Evolutionary conservation across 1,284 basidiomycete species (phyloP), one percentile per base, ranked within the genome.

Genomic region (Agroathelia rolfsii): DNA sequence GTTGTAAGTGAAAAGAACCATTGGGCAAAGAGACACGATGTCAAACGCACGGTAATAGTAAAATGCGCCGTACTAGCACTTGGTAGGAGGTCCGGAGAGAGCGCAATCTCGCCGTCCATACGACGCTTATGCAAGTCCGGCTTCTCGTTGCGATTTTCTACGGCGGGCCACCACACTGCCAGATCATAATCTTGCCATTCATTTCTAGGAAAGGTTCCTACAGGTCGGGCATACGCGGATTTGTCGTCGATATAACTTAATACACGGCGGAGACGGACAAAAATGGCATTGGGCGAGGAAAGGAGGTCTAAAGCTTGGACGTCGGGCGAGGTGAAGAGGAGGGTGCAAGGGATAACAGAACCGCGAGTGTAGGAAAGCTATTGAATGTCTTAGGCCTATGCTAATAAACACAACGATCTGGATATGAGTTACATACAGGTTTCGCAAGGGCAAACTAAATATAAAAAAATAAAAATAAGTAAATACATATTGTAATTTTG

Each of bases 341-440:
- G 39, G 39, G 54, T 58, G 37, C 61, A 62, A 27, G 69, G 67
- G 25, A 72, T 48, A 13, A 60, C 56, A 16, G 58, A 61, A 21
- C 69, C 69, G 38, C 68, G 58, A 14, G 67, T 60, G 40, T 67
- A 70, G 25, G 55, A 62, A 21, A 68, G 49, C 67, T 69, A 34
- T 15, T 5, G 18, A n/a, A 29, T 15, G 19, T 32, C 12, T 9
- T 32, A 18, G 24, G 29, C 11, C 11, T 15, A 35, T 12, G 11
- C 14, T 24, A 15, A 14, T 31, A 18, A 26, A 14, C 8, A 18
- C n/a, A 29, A 29, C n/a, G n/a, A n/a, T n/a, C n/a, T n/a, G n/a
- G n/a, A n/a, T n/a, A n/a, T n/a, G n/a, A n/a, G n/a, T n/a, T 21
- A 56, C 61, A 40, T 41, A 66, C 59, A 32, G 62, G 63, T 44